phyloP scores from a whole-genome alignment of 768 basidiomycete species.

The Candolleomyces eurysporus region DNA sequence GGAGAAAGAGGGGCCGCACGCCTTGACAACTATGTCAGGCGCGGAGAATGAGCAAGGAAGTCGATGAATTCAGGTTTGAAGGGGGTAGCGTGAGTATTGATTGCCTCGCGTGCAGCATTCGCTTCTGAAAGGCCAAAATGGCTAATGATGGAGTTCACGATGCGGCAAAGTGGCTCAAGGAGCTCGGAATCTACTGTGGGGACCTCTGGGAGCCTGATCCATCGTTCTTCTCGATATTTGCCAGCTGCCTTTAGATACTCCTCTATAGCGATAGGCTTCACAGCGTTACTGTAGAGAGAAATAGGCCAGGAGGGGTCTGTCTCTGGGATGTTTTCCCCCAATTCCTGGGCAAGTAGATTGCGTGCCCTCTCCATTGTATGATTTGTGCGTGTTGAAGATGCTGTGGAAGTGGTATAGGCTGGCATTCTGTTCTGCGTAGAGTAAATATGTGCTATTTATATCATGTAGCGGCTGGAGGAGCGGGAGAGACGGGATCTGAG shows the following conservation, averaged over 20 bases:
- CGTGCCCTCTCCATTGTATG: no score
- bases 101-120: neutral
- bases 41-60: neutral
- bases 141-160: neutral
- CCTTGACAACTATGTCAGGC: neutral
- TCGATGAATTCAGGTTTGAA: neutral
- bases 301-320: neutral
- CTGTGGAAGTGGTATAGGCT: no score
- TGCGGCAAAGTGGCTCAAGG: neutral
- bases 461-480: no score
- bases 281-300: neutral
- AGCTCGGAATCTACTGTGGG: neutral
- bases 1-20: neutral
- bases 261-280: neutral
- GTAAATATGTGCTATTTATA: no score
- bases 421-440: no score
- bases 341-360: neutral
- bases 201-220: neutral
- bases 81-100: neutral
- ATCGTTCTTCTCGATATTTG: neutral
- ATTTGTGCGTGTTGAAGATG: no score
- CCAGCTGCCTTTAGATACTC: neutral
- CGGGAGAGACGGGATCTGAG: no score
- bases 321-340: neutral
- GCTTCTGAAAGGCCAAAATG: neutral